A percentile compares a stretch with the other conserved stretches of the same genome.
These are phyloP conservation scores for Debaryomyces subglobosus DNA, from an alignment of 1,139 yeast genomes.

Conservation along the genomic window DNA sequence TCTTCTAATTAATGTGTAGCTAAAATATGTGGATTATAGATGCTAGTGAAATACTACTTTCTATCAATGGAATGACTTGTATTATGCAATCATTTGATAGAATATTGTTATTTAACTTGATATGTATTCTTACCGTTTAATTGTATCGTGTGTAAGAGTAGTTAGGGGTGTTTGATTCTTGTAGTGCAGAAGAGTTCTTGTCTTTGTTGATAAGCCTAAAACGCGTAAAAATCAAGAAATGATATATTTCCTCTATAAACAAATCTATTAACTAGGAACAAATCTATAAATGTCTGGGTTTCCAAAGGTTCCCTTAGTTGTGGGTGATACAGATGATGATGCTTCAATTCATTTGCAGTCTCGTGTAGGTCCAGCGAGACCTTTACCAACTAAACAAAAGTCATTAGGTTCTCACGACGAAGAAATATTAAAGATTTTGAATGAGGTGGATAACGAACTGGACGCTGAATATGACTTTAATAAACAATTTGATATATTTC, in stretches of 20 bases:
- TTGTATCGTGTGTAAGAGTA: background rate
- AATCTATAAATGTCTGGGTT: conserved; percentile 29
- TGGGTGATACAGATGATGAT: conserved; percentile 50
- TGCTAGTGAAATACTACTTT: background rate
- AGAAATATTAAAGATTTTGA: conserved; percentile 18
- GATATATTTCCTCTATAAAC: background rate
- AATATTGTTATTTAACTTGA: background rate
- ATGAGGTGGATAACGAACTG: conserved; percentile 14
- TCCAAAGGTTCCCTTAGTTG: conserved; percentile 39
- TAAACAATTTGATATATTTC: conserved; percentile 19
- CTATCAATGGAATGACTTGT: no score
- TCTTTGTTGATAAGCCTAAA: background rate
- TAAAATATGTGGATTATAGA: background rate
- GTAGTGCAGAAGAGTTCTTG: background rate
- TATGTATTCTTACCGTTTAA: background rate
- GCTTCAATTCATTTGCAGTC: conserved; percentile 45
- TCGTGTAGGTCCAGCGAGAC: conserved; percentile 43
- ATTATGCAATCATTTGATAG: no score
- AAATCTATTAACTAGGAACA: background rate
- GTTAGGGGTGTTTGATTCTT: background rate
- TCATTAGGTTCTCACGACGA: conserved; percentile 9
- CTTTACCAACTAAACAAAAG: conserved; percentile 23
- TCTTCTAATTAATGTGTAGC: background rate
- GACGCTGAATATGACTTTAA: conserved; percentile 17
- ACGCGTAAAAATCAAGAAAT: conserved; percentile 1